phyloP scores from a whole-genome alignment of 495 filamentous ascomycete genomes.

The Choiromyces venosus region DNA sequence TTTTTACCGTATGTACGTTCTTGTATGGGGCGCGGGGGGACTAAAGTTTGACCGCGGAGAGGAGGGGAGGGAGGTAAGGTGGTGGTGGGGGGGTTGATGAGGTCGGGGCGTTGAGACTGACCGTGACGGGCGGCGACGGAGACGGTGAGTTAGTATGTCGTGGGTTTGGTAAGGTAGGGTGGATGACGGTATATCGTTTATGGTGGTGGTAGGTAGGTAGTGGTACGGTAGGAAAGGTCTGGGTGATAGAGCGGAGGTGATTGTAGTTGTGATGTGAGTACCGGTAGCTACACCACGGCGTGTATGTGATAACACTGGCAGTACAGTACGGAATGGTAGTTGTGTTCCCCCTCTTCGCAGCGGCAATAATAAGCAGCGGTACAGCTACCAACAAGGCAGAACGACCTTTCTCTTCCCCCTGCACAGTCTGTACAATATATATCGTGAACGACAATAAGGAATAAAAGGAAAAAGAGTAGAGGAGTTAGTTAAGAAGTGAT shows the following conservation, averaged over 20 bases:
- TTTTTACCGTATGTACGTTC: background rate
- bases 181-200: background rate
- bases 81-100: background rate
- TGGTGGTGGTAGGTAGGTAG: conserved; percentile 3
- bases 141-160: conserved; percentile 2
- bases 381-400: background rate
- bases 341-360: background rate
- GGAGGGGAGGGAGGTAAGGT: background rate
- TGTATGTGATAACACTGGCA: conserved; percentile 2
- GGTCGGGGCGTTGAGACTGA: conserved; percentile 1
- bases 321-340: background rate
- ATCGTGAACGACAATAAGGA: background rate
- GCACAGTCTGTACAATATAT: background rate
- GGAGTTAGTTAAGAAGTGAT: background rate
- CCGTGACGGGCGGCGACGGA: background rate
- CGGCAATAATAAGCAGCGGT: background rate
- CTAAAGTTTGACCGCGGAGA: background rate
- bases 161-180: conserved; percentile 3
- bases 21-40: background rate
- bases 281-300: conserved; percentile 1
- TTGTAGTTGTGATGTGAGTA: background rate
- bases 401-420: background rate
- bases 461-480: background rate
- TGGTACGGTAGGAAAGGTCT: conserved; percentile 14
- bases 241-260: conserved; percentile 13